Conservation (phyloP, 2,329 filamentous ascomycete species). For the Neonectria ditissima region DNA sequence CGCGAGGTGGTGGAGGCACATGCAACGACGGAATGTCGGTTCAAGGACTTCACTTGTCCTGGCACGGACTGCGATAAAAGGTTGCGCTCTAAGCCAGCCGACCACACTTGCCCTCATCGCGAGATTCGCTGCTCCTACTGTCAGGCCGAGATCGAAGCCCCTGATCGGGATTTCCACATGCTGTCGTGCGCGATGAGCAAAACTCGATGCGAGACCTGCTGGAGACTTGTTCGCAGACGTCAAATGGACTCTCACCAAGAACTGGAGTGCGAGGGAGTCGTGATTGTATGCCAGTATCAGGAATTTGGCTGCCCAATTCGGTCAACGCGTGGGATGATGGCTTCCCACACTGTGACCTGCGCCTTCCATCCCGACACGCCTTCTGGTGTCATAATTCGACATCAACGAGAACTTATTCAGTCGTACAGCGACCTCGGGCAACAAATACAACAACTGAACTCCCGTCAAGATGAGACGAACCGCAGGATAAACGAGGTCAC, state of each 20-base stretch:
- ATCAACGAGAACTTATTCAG: constrained; percentile 61
- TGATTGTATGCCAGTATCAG: constrained; percentile 61
- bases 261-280: constrained; percentile 61
- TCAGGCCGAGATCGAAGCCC: constrained; percentile 59
- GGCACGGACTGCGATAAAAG: constrained; percentile 63
- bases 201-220: constrained; percentile 63
- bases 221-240: constrained; percentile 56
- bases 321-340: constrained; percentile 52
- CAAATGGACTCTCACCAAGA: constrained; percentile 61
- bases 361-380: constrained; percentile 63
- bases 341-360: constrained; percentile 61
- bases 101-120: constrained; percentile 67
- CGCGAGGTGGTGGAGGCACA: constrained; percentile 68
- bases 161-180: constrained; percentile 53
- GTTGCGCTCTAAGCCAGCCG: constrained; percentile 62
- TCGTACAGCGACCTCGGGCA: constrained; percentile 51
- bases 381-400: constrained; percentile 63
- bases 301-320: constrained; percentile 53
- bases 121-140: constrained; percentile 66
- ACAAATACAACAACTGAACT: constrained; percentile 52
- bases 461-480: constrained; percentile 50
- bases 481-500: constrained; percentile 53
- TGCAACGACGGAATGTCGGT: constrained; percentile 67
- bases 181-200: constrained; percentile 60
- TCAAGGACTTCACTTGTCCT: constrained; percentile 67